Conservation (phyloP, 2,329 filamentous ascomycete genomes). For the Exserohilum rostratum region DNA sequence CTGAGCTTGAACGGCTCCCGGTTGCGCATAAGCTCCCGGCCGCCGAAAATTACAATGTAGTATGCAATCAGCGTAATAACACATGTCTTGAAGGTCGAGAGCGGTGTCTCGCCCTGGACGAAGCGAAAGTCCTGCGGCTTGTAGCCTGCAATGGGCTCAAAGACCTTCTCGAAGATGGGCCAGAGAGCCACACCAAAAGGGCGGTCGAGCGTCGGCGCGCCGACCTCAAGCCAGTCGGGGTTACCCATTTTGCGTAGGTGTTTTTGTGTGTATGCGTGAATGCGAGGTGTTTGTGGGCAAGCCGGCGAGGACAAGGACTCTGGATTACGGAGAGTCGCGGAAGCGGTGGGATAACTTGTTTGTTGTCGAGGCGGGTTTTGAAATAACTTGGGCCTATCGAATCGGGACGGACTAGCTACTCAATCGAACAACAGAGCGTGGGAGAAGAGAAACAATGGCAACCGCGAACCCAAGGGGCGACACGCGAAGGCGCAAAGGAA, state of each 20-base stretch:
- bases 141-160: conserved; percentile 77
- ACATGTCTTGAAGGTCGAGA: conserved; percentile 88
- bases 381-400: conserved; percentile 17
- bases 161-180: conserved; percentile 92
- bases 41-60: conserved; percentile 92
- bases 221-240: conserved; percentile 59
- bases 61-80: conserved; percentile 82
- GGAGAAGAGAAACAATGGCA: conserved; percentile 23
- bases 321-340: not conserved
- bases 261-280: conserved; percentile 2
- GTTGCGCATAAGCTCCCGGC: conserved; percentile 89
- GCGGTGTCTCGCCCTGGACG: conserved; percentile 77
- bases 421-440: conserved; percentile 15
- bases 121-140: conserved; percentile 87
- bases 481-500: conserved; percentile 33
- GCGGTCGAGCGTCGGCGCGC: conserved; percentile 80
- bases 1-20: conserved; percentile 85
- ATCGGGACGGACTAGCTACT: conserved; percentile 9
- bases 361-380: conserved; percentile 8
- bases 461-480: conserved; percentile 24
- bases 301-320: too few relatives aligned
- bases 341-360: not conserved
- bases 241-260: conserved; percentile 53
- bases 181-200: conserved; percentile 91
- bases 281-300: not conserved